Conservation (phyloP, 495 filamentous ascomycete genomes). For the Massariosphaeria phaeospora region DNA sequence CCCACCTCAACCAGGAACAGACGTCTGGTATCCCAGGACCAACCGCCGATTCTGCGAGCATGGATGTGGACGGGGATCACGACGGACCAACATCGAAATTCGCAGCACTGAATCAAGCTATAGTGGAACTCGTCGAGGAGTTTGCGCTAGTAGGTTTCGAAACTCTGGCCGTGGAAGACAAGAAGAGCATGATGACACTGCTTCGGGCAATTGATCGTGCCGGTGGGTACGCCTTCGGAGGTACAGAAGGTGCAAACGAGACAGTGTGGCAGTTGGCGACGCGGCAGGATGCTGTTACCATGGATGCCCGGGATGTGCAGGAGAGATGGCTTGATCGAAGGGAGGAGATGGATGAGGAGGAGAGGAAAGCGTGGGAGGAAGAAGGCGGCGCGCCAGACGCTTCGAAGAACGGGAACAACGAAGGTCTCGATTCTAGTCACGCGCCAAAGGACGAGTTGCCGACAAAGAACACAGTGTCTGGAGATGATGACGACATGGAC, state of each 20-base stretch:
- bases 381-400: slow-evolving; percentile 30
- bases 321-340: slow-evolving; percentile 90
- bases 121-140: slow-evolving; percentile 78
- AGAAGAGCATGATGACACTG: slow-evolving; percentile 89
- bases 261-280: slow-evolving; percentile 89
- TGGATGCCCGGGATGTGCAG: slow-evolving; percentile 84
- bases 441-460: slow-evolving; percentile 30
- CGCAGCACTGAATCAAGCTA: slow-evolving; percentile 73
- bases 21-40: slow-evolving; percentile 24
- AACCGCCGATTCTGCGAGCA: slow-evolving; percentile 42
- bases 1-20: slow-evolving; percentile 55
- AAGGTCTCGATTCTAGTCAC: slow-evolving; percentile 37
- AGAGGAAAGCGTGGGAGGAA: slow-evolving; percentile 64
- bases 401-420: slow-evolving; percentile 28
- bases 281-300: slow-evolving; percentile 70
- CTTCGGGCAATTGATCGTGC: slow-evolving; percentile 83
- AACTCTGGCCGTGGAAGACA: slow-evolving; percentile 92
- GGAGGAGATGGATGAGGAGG: slow-evolving; percentile 79
- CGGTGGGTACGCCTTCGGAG: slow-evolving; percentile 86
- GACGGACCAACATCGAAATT: slow-evolving; percentile 54
- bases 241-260: slow-evolving; percentile 88
- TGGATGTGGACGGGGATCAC: slow-evolving; percentile 50
- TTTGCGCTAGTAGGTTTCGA: slow-evolving; percentile 88
- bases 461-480: slow-evolving; percentile 4
- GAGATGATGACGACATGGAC: slow-evolving; percentile 34